Percentiles rank a stretch among this genome's conserved stretches.
phyloP scores from a whole-genome alignment of 352 stramenopile genomes.

The Saprolegnia diclina region DNA sequence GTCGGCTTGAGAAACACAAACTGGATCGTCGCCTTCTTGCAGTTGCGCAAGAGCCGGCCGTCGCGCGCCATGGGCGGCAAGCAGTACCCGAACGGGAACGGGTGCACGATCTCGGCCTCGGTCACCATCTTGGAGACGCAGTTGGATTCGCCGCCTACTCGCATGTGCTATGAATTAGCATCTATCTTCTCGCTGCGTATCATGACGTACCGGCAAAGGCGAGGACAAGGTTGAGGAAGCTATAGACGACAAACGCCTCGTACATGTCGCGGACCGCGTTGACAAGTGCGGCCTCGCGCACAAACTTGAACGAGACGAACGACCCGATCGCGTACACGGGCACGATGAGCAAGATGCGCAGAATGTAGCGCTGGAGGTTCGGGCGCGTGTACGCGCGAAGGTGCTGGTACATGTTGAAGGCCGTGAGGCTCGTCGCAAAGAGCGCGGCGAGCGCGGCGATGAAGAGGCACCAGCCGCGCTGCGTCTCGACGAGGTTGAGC shows the following conservation, averaged over 20 bases:
- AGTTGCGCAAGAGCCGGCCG: conserved; percentile 72
- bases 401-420: conserved; percentile 85
- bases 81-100: conserved; percentile 72
- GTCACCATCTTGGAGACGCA: conserved; percentile 86
- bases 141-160: conserved; percentile 75
- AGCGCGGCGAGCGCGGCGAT: conserved; percentile 55
- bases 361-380: conserved; percentile 81
- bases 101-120: conserved; percentile 71
- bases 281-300: conserved; percentile 75
- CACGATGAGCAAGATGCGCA: conserved; percentile 83
- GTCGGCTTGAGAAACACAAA: conserved; percentile 90
- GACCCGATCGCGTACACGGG: conserved; percentile 83
- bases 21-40: conserved; percentile 88
- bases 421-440: conserved; percentile 51
- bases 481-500: conserved; percentile 66
- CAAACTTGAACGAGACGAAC: conserved; percentile 74
- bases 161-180: neutral
- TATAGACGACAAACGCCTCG: conserved; percentile 91
- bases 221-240: conserved; percentile 86
- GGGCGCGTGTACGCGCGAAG: conserved; percentile 77
- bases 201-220: conserved; percentile 49
- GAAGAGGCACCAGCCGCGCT: conserved; percentile 47
- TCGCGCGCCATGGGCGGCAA: conserved; percentile 72
- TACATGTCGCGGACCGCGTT: conserved; percentile 88
- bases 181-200: neutral